These are phyloP conservation scores for Haemoproteus tartakovskyi DNA, from an alignment of 169 alveolate species.

Conservation along the genomic window DNA sequence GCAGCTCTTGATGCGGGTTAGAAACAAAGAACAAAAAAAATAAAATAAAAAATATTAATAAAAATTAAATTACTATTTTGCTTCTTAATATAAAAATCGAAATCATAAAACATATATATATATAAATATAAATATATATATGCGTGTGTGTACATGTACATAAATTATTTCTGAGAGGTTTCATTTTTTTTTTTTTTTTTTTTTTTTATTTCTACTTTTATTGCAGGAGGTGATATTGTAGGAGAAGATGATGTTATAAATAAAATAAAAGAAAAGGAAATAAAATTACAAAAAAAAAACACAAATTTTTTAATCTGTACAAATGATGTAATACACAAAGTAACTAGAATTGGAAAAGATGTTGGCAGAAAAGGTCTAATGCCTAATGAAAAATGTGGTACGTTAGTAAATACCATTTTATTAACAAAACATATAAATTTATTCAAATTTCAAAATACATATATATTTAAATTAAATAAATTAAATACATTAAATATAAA, in stretches of 20 bases:
- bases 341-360: constrained; percentile 70
- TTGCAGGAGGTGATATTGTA: constrained; percentile 55
- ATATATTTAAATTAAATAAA: constrained; percentile 70
- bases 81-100: not conserved
- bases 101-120: too few species aligned
- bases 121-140: not conserved
- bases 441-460: constrained; percentile 47
- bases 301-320: constrained; percentile 73
- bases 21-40: constrained; percentile 1
- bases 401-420: constrained; percentile 63
- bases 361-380: constrained; percentile 74
- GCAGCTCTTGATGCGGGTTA: constrained; percentile 32
- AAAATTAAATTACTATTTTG: not conserved
- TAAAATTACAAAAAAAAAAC: constrained; percentile 65
- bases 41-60: not conserved
- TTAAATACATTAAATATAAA: constrained; percentile 76
- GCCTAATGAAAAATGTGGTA: constrained; percentile 77
- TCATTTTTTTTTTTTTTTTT: not conserved
- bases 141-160: not conserved
- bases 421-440: constrained; percentile 39
- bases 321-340: constrained; percentile 72
- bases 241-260: constrained; percentile 60
- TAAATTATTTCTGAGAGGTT: not conserved
- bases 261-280: constrained; percentile 56
- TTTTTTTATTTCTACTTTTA: not conserved